phyloP scores from a whole-genome alignment of 257 asterid genomes.

The Petrea volubilis region DNA sequence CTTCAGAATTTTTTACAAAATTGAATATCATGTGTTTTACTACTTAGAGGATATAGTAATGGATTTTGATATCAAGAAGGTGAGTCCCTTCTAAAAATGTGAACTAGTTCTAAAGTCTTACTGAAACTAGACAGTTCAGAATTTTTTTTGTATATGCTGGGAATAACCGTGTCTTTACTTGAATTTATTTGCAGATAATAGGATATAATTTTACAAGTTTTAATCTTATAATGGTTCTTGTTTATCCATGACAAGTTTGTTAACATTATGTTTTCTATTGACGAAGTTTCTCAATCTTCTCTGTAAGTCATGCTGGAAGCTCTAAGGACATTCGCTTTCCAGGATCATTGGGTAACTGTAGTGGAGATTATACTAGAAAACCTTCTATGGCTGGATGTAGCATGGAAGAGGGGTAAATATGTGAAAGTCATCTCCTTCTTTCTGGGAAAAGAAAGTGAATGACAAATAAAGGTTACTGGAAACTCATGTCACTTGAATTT shows the following conservation, averaged over 20 bases:
- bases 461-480: neutral
- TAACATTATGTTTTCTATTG: neutral
- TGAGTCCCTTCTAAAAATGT: no score
- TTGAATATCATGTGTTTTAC: no score
- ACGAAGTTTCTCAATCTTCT: neutral
- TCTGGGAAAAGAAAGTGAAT: neutral
- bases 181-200: neutral
- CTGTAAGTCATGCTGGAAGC: conserved; percentile 12
- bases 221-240: neutral
- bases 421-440: conserved; percentile 5
- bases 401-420: conserved; percentile 2
- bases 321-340: neutral
- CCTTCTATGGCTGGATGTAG: conserved; percentile 4
- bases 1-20: no score
- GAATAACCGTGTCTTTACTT: neutral
- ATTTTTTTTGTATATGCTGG: conserved; percentile 1
- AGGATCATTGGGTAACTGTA: neutral
- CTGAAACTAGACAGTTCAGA: no score
- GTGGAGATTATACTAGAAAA: neutral
- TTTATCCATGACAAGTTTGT: neutral
- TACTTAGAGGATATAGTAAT: no score
- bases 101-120: no score
- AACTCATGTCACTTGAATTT: neutral
- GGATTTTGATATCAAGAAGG: no score
- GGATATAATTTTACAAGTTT: neutral